Conservation (phyloP, 2,329 filamentous ascomycete species). For the Juglanconis oblonga region DNA sequence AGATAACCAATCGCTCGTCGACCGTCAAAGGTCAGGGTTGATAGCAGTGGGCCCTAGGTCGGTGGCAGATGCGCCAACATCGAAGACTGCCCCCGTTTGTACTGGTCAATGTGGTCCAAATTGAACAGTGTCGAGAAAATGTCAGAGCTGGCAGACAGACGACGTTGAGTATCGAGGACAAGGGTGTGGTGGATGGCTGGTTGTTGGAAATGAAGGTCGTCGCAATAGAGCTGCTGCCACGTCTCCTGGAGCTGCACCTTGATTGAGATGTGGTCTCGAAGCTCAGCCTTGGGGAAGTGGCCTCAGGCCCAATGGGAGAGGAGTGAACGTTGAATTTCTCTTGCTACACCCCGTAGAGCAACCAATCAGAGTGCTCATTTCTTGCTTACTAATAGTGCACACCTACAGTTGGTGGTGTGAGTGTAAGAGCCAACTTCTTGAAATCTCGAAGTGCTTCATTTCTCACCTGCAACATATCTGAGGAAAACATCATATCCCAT, state of each 20-base stretch:
- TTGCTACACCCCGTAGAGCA: not conserved
- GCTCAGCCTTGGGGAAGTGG: conserved; percentile 10
- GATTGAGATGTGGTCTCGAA: conserved; percentile 20
- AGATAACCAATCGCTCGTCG: conserved; percentile 1
- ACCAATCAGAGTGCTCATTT: not conserved
- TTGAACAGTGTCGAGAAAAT: not conserved
- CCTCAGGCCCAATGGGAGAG: conserved; percentile 13
- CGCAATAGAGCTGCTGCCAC: conserved; percentile 11
- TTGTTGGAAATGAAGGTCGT: conserved; percentile 2
- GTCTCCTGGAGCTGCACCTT: conserved; percentile 12
- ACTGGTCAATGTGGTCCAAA: not conserved
- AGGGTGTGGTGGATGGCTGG: not conserved
- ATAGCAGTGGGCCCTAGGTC: conserved; percentile 10
- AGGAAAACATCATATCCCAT: too few relatives aligned
- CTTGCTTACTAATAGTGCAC: not conserved
- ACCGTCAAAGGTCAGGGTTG: not conserved
- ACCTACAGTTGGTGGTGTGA: too few relatives aligned
- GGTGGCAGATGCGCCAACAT: conserved; percentile 13
- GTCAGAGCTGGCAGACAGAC: too few relatives aligned
- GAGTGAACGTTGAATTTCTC: not conserved
- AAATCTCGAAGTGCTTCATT: too few relatives aligned
- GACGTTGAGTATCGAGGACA: not conserved
- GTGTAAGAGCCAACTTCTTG: too few relatives aligned
- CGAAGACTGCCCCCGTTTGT: not conserved
- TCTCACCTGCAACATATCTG: too few relatives aligned